Base-by-base conservation (phyloP, 768 basidiomycete species). In the Russula compacta region DNA sequence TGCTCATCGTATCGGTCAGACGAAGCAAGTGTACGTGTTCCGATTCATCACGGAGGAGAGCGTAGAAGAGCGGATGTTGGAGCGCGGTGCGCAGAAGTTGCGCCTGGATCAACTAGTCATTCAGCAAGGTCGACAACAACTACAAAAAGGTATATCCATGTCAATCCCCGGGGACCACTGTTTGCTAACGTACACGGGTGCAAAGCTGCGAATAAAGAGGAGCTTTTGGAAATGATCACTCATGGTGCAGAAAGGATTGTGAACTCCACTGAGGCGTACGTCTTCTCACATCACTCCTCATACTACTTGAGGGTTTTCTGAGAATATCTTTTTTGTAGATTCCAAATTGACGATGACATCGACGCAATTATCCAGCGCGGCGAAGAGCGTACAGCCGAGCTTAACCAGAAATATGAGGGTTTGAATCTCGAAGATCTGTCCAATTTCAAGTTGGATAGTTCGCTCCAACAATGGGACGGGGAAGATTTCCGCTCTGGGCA, bases 221-320 rank as follows among this genome's bases (percentile, higher is more conserved):
- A 98, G 60, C 78, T 99, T 14, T 76, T 98, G 39, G 95, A 98
- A 70, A 99, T 98, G 93, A 98, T 99, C 61, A 87, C 94, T 6
- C 93, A 95, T 68, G 95, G 97, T 19, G 95, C 94, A 0, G 95
- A 98, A 71, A 89, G 92, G 73, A 98, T 99, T 59, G 94, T 98
- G 72, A 95, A 87, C 69, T 77, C 85, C 4, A 71, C 73, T 0
- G 86, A 89, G 14, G 83, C 84, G 90, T 92, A 59, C 63, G 87
- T 52, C 36, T 33, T 38, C 10, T 17, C 74, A 12, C 4, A n/a
- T 17, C 10, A 44, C 40, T 42, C 17, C 35, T 47, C 44, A 43
- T 60, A 17, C 33, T 17, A 10, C 51, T 19, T 7, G 42, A 21
- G 33, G 5, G 2, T 21, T 43, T 54, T 8, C 40, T 59, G 17